Percentiles rank a stretch among this genome's conserved stretches.
Evolutionary conservation across 768 basidiomycete species (phyloP).

Genomic region (Suillus brevipes): DNA sequence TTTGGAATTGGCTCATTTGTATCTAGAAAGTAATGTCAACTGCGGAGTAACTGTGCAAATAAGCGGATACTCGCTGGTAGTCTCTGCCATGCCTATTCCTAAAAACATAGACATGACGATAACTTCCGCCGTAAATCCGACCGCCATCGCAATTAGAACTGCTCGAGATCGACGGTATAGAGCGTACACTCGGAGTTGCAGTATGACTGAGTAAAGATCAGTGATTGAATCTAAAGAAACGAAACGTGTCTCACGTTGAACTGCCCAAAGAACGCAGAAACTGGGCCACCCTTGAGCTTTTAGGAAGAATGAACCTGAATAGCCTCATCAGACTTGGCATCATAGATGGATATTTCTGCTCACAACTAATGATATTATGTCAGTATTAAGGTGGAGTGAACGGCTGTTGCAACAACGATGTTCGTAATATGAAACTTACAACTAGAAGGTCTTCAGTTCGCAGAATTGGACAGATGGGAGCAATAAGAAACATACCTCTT

Average conservation of each 20-base stretch:
- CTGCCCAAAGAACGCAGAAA: conserved; percentile 3
- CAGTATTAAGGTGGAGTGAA: not conserved
- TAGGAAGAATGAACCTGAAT: not conserved
- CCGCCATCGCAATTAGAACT: not conserved
- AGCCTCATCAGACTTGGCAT: not conserved
- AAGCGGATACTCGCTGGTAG: not conserved
- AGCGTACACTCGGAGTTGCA: conserved; percentile 6
- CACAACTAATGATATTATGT: not conserved
- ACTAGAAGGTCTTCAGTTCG: not conserved
- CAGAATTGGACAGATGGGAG: not conserved
- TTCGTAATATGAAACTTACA: not conserved
- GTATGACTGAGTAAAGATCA: not conserved
- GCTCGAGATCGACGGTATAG: not conserved
- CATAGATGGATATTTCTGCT: not conserved
- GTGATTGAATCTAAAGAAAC: not conserved
- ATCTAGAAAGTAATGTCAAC: not conserved
- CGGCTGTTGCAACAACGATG: not conserved
- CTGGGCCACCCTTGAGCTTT: conserved; percentile 1
- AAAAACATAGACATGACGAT: not conserved
- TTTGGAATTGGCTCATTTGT: not conserved
- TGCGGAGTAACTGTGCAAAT: not conserved
- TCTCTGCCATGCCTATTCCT: not conserved
- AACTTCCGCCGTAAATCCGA: not conserved
- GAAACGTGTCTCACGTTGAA: not conserved
- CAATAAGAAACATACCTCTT: not conserved